These are phyloP conservation scores for Sporothrix dimorphospora DNA, from an alignment of 2,329 filamentous ascomycete species.

Conservation along the genomic window DNA sequence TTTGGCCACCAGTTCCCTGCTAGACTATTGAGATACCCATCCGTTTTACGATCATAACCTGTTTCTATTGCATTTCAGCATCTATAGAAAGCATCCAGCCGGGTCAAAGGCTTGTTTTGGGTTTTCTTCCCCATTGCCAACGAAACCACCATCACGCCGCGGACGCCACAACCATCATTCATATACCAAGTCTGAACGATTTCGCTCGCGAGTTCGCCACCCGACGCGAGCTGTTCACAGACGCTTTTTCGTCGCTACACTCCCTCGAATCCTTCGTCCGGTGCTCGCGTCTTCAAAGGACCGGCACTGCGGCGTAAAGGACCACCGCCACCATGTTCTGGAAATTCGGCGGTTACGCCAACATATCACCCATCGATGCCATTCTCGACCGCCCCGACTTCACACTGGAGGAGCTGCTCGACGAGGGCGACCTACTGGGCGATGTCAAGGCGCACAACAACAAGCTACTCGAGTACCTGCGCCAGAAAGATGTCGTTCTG, in stretches of 20 bases:
- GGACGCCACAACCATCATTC: neutral
- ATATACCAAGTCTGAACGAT: neutral
- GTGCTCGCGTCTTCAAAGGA: constrained; percentile 22
- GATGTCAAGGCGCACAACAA: constrained; percentile 98
- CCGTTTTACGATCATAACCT: constrained; percentile 13
- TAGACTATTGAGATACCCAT: constrained; percentile 31
- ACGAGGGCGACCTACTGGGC: constrained; percentile 94
- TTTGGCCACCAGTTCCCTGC: constrained; percentile 7
- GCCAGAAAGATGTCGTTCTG: constrained; percentile 82
- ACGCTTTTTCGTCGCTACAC: neutral
- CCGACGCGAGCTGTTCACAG: neutral
- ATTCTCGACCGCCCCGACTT: constrained; percentile 97
- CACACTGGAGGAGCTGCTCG: constrained; percentile 90
- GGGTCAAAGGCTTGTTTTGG: neutral
- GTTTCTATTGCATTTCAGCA: constrained; percentile 23
- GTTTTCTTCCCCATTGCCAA: neutral
- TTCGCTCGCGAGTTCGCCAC: neutral
- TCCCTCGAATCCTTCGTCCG: constrained; percentile 3
- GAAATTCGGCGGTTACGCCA: constrained; percentile 98
- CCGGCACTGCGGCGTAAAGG: constrained; percentile 25
- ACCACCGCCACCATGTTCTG: constrained; percentile 76
- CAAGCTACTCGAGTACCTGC: constrained; percentile 93
- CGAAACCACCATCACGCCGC: neutral
- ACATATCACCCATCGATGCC: constrained; percentile 93
- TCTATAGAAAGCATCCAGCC: constrained; percentile 25